Base-by-base conservation (phyloP, 2,329 filamentous ascomycete species). In the Aspergillus hortae region DNA sequence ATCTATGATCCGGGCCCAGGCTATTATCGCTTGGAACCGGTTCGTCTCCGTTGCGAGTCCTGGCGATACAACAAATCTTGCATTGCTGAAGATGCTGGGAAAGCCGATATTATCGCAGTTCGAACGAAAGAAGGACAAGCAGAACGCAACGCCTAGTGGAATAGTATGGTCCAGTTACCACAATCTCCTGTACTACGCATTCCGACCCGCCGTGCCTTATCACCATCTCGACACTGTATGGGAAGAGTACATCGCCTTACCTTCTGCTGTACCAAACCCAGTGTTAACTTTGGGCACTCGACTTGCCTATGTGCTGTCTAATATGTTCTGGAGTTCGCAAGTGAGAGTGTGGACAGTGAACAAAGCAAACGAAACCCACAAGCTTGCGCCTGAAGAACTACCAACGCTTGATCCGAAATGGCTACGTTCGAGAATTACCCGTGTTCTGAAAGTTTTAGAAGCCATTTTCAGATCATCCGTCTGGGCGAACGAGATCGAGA, bases 1-100 rank as follows among this genome's bases (percentile, higher is more conserved):
- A 56, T 74, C 80, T 3, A 74, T 80, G 42, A 88, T 86, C 42
- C 90, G 87, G 61, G 77, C 83, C 12, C 86, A 95, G 62, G 89
- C 92, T 19, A 90, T 92, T 62, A 76, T 86, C 51, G 91, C 91
- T 1, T 96, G 92, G 89, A 90, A 89, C 61, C 86, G 89, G 48
- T 84, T 96, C 42, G 82, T 94, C 17, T 95, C 87, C 65, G 82
- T 86, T 6, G 79, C 90, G 14, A 81, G 86, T 49, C 80, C 86
- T 0, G 84, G 87, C 57, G 79, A 84, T 17, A 73, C 76, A 2
- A 84, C 80, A 0, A 68, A 75, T 4, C 73, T 74, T 4, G 77
- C 77, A 1, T 77, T 88, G 61, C 74, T 81, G 25, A 84, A 80
- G 44, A 81, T 87, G 61, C 75, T 95, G 2, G 82, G 81, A 52